These are phyloP conservation scores for Psilocybe mexicana DNA, from an alignment of 1,284 basidiomycete species.

Conservation along the genomic window DNA sequence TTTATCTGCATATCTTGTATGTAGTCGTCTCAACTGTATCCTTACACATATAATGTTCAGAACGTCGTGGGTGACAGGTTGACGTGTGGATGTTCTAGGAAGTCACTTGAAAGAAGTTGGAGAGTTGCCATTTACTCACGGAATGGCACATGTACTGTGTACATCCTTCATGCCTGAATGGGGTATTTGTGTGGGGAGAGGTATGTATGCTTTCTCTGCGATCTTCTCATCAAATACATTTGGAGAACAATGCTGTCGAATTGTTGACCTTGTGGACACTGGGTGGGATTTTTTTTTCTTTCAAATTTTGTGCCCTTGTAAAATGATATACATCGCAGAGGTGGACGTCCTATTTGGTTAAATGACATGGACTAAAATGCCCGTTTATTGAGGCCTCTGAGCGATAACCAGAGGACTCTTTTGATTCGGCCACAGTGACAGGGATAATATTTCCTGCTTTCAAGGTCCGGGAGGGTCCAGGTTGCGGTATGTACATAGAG, in stretches of 20 bases:
- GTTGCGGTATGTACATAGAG: too few relatives aligned
- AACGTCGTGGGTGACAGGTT: not conserved
- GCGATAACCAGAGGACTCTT: not conserved
- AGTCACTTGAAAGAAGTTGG: not conserved
- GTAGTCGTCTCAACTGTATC: slow-evolving; percentile 19
- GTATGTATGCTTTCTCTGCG: not conserved
- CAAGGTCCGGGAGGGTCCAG: too few relatives aligned
- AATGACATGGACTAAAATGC: not conserved
- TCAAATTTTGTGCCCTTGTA: not conserved
- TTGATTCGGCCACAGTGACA: too few relatives aligned
- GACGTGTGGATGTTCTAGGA: not conserved
- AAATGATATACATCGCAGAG: not conserved
- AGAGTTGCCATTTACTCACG: too few relatives aligned
- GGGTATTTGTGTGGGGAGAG: not conserved
- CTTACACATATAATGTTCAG: slow-evolving; percentile 8
- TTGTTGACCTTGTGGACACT: not conserved
- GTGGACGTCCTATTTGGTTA: not conserved
- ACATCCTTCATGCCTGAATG: not conserved
- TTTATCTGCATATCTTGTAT: slow-evolving; percentile 6
- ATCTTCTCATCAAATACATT: not conserved
- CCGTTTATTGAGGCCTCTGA: slow-evolving; percentile 1
- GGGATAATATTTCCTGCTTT: too few relatives aligned
- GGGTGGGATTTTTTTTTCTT: not conserved
- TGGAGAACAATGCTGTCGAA: not conserved
- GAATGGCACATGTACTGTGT: not conserved